These are phyloP conservation scores for Piloderma croceum DNA, from an alignment of 768 basidiomycete species.

Conservation along the genomic window DNA sequence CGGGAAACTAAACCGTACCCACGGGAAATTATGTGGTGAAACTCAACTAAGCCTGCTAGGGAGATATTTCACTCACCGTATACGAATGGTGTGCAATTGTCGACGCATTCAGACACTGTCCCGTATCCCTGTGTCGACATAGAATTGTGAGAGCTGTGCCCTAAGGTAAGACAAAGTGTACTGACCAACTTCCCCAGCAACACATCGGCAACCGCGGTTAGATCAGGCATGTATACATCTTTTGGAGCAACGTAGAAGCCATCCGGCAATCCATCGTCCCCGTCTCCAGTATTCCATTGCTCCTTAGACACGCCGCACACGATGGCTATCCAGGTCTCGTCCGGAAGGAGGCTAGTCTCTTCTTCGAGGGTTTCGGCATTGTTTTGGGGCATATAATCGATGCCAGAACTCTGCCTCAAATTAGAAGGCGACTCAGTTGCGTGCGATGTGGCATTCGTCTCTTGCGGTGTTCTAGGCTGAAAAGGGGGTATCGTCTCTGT, in stretches of 20 bases:
- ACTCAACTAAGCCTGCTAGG: neutral
- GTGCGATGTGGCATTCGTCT: neutral
- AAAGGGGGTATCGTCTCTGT: constrained; percentile 29
- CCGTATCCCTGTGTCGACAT: constrained; percentile 58
- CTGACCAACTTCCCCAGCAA: constrained; percentile 72
- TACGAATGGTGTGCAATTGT: constrained; percentile 71
- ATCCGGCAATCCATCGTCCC: constrained; percentile 44
- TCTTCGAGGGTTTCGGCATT: constrained; percentile 21
- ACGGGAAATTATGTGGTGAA: no score
- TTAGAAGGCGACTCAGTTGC: neutral
- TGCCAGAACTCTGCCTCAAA: no score
- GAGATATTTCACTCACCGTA: constrained; percentile 68
- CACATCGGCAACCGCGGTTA: constrained; percentile 69
- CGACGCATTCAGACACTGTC: constrained; percentile 74
- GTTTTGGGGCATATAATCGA: neutral
- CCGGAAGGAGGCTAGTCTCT: constrained; percentile 49
- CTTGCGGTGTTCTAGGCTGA: constrained; percentile 23
- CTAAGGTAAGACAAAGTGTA: constrained; percentile 7
- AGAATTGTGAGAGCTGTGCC: constrained; percentile 3
- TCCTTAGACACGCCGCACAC: constrained; percentile 70
- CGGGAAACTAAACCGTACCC: constrained; percentile 49
- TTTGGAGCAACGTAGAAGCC: constrained; percentile 71
- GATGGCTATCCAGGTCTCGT: constrained; percentile 69
- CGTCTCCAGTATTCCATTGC: constrained; percentile 34
- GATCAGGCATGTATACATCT: constrained; percentile 79